phyloP scores from a whole-genome alignment of 1,139 yeast species.

The Suhomyces taliae region DNA sequence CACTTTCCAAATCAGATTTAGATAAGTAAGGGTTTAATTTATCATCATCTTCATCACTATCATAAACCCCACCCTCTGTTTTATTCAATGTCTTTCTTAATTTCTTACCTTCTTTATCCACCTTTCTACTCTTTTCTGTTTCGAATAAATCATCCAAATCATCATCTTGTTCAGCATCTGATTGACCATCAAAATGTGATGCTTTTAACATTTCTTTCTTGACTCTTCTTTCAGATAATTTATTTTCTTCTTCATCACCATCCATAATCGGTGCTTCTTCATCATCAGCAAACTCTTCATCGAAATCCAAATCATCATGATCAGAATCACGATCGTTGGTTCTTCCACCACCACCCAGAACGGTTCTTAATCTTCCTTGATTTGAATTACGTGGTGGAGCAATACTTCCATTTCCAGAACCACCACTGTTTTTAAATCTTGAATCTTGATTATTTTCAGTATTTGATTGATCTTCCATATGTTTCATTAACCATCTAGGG shows the following conservation, averaged over 20 bases:
- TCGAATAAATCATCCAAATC: conserved; percentile 68
- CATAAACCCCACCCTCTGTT: conserved; percentile 88
- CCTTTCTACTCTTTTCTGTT: conserved; percentile 61
- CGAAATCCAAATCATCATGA: conserved; percentile 90
- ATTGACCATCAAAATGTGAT: conserved; percentile 65
- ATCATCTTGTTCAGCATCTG: conserved; percentile 57
- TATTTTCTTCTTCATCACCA: conserved; percentile 94
- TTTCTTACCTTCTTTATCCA: conserved; percentile 89
- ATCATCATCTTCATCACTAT: conserved; percentile 82
- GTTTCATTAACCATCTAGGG: conserved; percentile 96
- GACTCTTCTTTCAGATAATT: conserved; percentile 82
- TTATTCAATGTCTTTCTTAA: conserved; percentile 81
- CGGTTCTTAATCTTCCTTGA: conserved; percentile 55
- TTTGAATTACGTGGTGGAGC: conserved; percentile 2
- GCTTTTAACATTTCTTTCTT: conserved; percentile 90
- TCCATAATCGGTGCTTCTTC: conserved; percentile 98
- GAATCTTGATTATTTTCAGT: conserved; percentile 48
- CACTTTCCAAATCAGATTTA: conserved; percentile 66
- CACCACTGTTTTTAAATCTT: conserved; percentile 38
- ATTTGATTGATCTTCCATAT: conserved; percentile 62
- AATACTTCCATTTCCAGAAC: conserved; percentile 13
- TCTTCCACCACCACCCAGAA: conserved; percentile 53
- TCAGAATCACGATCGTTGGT: conserved; percentile 68
- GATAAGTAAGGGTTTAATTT: conserved; percentile 75
- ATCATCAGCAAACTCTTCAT: conserved; percentile 97